These are phyloP conservation scores for Yamadazyma takamatsuzukensis DNA, from an alignment of 805 yeast species.

Conservation along the genomic window DNA sequence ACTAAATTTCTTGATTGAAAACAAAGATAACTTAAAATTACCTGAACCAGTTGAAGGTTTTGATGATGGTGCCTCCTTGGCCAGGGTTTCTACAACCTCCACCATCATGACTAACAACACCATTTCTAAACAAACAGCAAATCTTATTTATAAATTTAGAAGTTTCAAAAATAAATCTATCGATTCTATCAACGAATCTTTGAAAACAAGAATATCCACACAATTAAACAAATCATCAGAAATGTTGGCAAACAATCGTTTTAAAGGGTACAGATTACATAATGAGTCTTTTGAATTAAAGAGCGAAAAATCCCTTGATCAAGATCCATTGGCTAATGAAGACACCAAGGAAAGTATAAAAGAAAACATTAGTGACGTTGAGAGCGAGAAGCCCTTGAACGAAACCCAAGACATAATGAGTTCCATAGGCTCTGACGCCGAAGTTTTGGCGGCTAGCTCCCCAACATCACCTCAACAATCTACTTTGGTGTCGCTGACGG, in stretches of 20 bases:
- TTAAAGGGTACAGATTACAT: conserved; percentile 8
- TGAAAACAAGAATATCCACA: too few species aligned
- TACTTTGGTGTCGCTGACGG: too few species aligned
- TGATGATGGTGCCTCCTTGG: background rate
- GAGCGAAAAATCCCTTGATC: background rate
- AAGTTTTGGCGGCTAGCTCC: background rate
- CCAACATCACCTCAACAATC: too few species aligned
- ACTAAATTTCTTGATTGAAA: conserved; percentile 16
- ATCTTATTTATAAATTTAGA: conserved; percentile 10
- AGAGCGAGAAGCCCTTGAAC: too few species aligned
- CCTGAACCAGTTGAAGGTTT: too few species aligned
- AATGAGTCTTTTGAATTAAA: conserved; percentile 7
- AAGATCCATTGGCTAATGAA: background rate
- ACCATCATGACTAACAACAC: too few species aligned
- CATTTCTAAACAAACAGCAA: too few species aligned
- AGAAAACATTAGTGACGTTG: background rate
- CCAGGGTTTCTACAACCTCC: background rate
- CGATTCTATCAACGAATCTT: conserved; percentile 13
- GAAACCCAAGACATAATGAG: too few species aligned
- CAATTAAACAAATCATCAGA: too few species aligned
- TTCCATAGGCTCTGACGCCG: background rate
- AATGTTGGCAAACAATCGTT: conserved; percentile 2
- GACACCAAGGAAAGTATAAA: background rate
- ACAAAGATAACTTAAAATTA: conserved; percentile 10
- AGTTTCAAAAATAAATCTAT: conserved; percentile 13